A percentile compares a stretch with the other conserved stretches of the same genome.
Evolutionary conservation across 176 grass and related monocot genomes (phyloP).

Genomic region (Rhynchospora pubera): DNA sequence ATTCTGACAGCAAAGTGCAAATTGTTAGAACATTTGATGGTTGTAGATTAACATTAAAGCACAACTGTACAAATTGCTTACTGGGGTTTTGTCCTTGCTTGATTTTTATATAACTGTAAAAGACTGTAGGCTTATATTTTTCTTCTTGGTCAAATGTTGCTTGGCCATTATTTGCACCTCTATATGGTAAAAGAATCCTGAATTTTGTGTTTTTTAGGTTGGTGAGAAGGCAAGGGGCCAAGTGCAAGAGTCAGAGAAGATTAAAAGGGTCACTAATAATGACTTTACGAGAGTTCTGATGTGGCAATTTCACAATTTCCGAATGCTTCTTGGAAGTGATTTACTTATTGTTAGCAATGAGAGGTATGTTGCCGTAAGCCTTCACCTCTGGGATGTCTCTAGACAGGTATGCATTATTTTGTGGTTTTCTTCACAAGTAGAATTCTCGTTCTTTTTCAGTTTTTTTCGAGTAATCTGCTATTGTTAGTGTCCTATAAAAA

Average conservation of each 20-base stretch:
- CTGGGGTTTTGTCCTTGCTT: background rate
- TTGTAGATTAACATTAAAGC: background rate
- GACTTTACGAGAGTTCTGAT: constrained; percentile 82
- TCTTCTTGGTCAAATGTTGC: background rate
- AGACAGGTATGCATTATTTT: constrained; percentile 63
- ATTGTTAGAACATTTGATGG: background rate
- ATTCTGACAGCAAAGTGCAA: background rate
- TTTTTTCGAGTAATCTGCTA: background rate
- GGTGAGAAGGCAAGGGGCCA: constrained; percentile 58
- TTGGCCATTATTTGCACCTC: background rate
- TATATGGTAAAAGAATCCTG: background rate
- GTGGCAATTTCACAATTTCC: constrained; percentile 95
- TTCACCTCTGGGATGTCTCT: constrained; percentile 95
- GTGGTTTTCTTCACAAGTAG: background rate
- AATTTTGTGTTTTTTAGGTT: constrained; percentile 28
- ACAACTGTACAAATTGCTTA: background rate
- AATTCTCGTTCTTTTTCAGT: background rate
- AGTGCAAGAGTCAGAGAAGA: constrained; percentile 84
- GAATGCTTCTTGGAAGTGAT: constrained; percentile 93
- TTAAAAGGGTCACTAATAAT: constrained; percentile 72
- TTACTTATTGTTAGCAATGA: constrained; percentile 98
- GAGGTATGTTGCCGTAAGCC: constrained; percentile 84
- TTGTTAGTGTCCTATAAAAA: background rate
- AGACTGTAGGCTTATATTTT: background rate
- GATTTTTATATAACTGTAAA: background rate